Percentiles rank a stretch among this genome's conserved stretches.
These are phyloP conservation scores for Thoreauomyces humboldtii DNA, from an alignment of 192 early-diverging fungal genomes.

Conservation along the genomic window DNA sequence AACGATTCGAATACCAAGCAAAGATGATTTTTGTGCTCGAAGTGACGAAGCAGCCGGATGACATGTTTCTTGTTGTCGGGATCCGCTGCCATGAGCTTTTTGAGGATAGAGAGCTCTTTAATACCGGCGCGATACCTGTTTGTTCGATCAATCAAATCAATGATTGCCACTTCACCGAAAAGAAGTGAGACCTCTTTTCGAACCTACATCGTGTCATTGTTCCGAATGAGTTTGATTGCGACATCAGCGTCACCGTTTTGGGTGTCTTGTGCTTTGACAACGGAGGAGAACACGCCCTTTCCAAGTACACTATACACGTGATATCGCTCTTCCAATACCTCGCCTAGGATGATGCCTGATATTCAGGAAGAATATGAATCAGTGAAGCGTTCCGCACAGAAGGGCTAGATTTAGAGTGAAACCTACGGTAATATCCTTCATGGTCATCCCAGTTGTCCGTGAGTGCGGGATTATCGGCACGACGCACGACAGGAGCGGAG, in stretches of 20 bases:
- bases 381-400: not conserved
- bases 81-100: conserved; percentile 79
- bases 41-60: conserved; percentile 79
- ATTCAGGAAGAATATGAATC: not conserved
- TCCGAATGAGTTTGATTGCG: conserved; percentile 94
- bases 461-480: conserved; percentile 50
- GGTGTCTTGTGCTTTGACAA: conserved; percentile 83
- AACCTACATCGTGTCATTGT: conserved; percentile 85
- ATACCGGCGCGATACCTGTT: conserved; percentile 76
- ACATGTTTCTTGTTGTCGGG: conserved; percentile 86
- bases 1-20: conserved; percentile 95
- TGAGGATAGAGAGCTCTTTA: conserved; percentile 87
- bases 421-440: conserved; percentile 95
- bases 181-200: not conserved
- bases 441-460: conserved; percentile 94
- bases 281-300: conserved; percentile 92
- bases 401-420: not conserved
- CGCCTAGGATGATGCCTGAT: conserved; percentile 73
- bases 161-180: not conserved
- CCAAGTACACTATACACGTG: conserved; percentile 82
- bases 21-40: conserved; percentile 86
- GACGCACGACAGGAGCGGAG: conserved; percentile 37
- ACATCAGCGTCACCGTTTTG: conserved; percentile 70
- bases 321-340: conserved; percentile 83
- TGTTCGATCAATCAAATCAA: too few relatives aligned